phyloP scores from a whole-genome alignment of 768 basidiomycete species.

The Xerocomellus amylosporus region DNA sequence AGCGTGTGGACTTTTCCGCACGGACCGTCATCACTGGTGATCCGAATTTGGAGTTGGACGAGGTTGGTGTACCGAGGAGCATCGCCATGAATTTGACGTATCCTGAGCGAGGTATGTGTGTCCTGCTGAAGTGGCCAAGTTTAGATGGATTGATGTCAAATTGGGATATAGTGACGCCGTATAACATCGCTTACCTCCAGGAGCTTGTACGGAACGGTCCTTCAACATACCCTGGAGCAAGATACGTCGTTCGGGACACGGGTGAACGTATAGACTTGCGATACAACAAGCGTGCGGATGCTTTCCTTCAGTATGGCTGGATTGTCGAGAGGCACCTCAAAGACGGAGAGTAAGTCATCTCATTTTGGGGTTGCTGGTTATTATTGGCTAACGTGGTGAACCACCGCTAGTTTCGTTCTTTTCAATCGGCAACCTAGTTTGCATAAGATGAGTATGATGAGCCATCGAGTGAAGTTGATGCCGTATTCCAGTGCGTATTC shows the following conservation, averaged over 20 bases:
- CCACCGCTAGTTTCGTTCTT: slow-evolving; percentile 36
- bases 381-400: not conserved
- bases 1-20: slow-evolving; percentile 98
- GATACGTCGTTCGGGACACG: slow-evolving; percentile 95
- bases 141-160: slow-evolving; percentile 8
- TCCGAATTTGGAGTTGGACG: slow-evolving; percentile 92
- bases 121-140: not conserved
- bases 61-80: slow-evolving; percentile 92
- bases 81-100: slow-evolving; percentile 98
- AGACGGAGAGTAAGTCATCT: slow-evolving; percentile 89
- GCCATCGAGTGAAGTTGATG: slow-evolving; percentile 95
- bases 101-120: slow-evolving; percentile 81
- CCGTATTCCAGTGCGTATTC: slow-evolving; percentile 86
- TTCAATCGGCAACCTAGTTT: slow-evolving; percentile 98
- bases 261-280: slow-evolving; percentile 96
- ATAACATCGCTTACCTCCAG: slow-evolving; percentile 93
- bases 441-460: slow-evolving; percentile 99
- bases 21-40: slow-evolving; percentile 99
- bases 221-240: slow-evolving; percentile 90
- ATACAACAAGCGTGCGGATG: slow-evolving; percentile 94
- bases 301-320: slow-evolving; percentile 97
- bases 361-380: not conserved
- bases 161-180: slow-evolving; percentile 75
- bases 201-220: slow-evolving; percentile 95
- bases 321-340: slow-evolving; percentile 96